phyloP scores from a whole-genome alignment of 148 eudicot genomes.

The Silene uniflora region DNA sequence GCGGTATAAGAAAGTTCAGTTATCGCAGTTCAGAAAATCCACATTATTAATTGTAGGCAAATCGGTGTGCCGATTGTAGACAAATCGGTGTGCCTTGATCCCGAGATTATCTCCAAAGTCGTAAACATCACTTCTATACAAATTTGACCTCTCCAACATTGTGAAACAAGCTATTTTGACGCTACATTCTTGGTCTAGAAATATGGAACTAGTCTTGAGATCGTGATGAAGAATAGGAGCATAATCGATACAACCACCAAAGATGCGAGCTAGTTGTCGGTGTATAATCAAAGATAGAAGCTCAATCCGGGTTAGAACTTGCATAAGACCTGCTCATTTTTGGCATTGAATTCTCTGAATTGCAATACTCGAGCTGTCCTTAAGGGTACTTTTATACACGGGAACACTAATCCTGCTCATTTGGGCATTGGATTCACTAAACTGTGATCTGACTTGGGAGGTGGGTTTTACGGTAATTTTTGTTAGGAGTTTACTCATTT shows the following conservation, averaged over 20 bases:
- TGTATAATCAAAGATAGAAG: conserved; percentile 50
- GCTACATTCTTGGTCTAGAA: conserved; percentile 47
- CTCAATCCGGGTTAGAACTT: conserved; percentile 48
- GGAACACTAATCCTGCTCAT: too few species aligned
- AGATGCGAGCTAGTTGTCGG: conserved; percentile 53
- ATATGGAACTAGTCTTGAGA: conserved; percentile 50
- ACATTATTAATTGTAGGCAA: too few species aligned
- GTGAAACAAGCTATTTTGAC: conserved; percentile 59
- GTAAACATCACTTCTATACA: conserved; percentile 56
- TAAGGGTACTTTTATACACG: conserved; percentile 54
- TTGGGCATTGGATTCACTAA: too few species aligned
- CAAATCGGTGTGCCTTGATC: conserved; percentile 32
- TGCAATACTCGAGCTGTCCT: conserved; percentile 49
- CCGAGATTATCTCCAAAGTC: conserved; percentile 72
- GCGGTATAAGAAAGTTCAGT: too few species aligned
- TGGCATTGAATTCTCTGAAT: conserved; percentile 56
- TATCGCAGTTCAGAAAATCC: too few species aligned
- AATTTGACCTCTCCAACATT: conserved; percentile 17
- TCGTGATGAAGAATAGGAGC: conserved; percentile 54
- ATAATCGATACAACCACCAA: conserved; percentile 69
- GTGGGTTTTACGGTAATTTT: too few species aligned
- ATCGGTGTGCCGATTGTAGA: conserved; percentile 42
- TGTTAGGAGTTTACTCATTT: too few species aligned
- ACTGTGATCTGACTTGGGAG: too few species aligned
- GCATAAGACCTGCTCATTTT: conserved; percentile 47